Conservation (phyloP, 306 rosid genomes). For the Dalbergia oliveri region DNA sequence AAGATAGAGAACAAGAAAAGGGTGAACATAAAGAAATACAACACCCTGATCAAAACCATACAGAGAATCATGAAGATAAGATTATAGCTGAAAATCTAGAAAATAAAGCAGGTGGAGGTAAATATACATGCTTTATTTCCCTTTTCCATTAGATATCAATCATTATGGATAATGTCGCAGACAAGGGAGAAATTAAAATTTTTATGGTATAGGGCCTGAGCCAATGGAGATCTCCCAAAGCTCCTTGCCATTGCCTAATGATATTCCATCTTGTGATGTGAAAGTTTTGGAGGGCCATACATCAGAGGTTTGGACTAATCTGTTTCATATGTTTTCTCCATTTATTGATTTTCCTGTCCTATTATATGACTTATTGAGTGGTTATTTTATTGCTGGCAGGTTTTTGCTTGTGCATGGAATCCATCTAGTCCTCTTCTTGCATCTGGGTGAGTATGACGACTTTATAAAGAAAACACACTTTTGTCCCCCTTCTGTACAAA, state of each 20-base stretch:
- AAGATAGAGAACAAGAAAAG: conserved; percentile 54
- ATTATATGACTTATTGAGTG: background rate
- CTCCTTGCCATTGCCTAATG: conserved; percentile 41
- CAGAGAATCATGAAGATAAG: conserved; percentile 57
- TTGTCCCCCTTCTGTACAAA: background rate
- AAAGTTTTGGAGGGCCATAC: conserved; percentile 73
- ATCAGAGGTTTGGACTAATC: conserved; percentile 62
- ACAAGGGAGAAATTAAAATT: background rate
- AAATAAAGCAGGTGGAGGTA: conserved; percentile 57
- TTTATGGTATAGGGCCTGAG: conserved; percentile 60
- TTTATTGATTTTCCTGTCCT: background rate
- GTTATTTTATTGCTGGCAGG: conserved; percentile 49
- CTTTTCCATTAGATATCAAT: conserved; percentile 3
- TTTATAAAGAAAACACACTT: conserved; percentile 5
- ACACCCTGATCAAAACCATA: conserved; percentile 41
- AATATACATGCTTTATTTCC: background rate
- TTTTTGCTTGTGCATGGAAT: conserved; percentile 84
- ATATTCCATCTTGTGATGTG: conserved; percentile 55
- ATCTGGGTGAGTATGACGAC: conserved; percentile 65
- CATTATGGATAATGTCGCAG: background rate
- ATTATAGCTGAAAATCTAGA: conserved; percentile 47
- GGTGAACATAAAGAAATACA: conserved; percentile 46
- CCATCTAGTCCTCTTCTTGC: conserved; percentile 77
- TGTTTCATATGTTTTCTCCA: conserved; percentile 5
- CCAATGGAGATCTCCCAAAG: conserved; percentile 72